A percentile compares a stretch with the other conserved stretches of the same genome.
Evolutionary conservation across 345 rosid species (phyloP).

Genomic region (Psidium friedrichsthalianum): DNA sequence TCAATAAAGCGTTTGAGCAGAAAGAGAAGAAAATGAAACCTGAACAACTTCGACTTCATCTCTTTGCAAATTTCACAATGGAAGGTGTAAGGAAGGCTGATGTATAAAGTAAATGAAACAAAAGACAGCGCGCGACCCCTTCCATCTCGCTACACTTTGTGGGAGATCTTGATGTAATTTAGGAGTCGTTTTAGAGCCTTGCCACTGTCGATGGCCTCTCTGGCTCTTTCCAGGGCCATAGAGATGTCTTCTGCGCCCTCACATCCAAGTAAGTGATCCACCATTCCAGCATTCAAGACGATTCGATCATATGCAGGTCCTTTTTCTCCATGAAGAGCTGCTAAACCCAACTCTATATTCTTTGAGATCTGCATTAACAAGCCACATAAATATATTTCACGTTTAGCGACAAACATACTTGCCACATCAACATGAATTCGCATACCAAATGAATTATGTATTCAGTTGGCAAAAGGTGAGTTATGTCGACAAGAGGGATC

Average conservation of each 20-base stretch:
- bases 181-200: conserved; percentile 63
- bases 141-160: conserved; percentile 20
- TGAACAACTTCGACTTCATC: neutral
- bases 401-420: neutral
- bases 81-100: neutral
- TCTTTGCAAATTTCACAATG: neutral
- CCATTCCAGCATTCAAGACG: conserved; percentile 79
- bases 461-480: neutral
- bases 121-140: neutral
- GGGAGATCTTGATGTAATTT: conserved; percentile 70
- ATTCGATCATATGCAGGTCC: conserved; percentile 91
- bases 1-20: neutral
- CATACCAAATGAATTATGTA: neutral
- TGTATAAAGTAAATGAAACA: neutral
- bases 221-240: conserved; percentile 70
- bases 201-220: conserved; percentile 88
- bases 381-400: neutral
- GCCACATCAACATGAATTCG: neutral
- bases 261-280: conserved; percentile 83
- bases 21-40: neutral
- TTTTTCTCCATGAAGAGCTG: conserved; percentile 66
- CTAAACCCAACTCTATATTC: conserved; percentile 81
- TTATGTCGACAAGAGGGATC: neutral
- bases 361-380: conserved; percentile 35
- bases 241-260: conserved; percentile 66